A percentile compares a stretch with the other conserved stretches of the same genome.
phyloP scores from a whole-genome alignment of 2,329 filamentous ascomycete species.

The Podosphaera xanthii region DNA sequence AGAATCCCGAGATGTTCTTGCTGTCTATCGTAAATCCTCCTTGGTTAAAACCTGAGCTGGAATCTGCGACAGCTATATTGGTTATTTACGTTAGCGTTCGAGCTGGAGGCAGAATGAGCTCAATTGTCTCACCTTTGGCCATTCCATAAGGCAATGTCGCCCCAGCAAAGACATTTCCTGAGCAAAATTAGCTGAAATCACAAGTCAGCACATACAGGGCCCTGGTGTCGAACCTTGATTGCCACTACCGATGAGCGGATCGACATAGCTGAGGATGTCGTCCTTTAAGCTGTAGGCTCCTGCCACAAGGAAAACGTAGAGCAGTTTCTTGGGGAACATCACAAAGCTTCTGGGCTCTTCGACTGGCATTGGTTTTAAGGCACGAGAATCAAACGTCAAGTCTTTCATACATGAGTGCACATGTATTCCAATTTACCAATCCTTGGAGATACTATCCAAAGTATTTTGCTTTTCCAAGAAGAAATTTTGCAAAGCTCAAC shows the following conservation, averaged over 20 bases:
- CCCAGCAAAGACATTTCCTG: conserved; percentile 30
- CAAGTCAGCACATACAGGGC: not conserved
- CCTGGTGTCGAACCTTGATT: conserved; percentile 21
- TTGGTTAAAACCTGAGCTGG: conserved; percentile 26
- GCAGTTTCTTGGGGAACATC: not conserved
- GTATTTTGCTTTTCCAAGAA: too few species aligned
- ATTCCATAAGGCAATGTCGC: conserved; percentile 28
- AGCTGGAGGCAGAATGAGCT: too few species aligned
- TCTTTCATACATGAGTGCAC: too few species aligned
- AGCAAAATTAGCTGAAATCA: not conserved
- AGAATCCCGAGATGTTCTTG: conserved; percentile 17
- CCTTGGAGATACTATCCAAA: too few species aligned
- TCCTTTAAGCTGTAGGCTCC: not conserved
- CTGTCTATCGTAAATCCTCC: conserved; percentile 30
- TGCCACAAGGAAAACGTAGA: not conserved
- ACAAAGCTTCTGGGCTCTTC: too few species aligned
- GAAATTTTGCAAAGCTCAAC: too few species aligned
- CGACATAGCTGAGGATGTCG: conserved; percentile 20
- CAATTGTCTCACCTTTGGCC: not conserved
- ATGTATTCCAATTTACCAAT: too few species aligned
- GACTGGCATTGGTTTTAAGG: too few species aligned
- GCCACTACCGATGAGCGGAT: conserved; percentile 31
- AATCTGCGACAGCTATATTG: conserved; percentile 24
- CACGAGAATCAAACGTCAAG: too few species aligned
- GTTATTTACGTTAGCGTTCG: not conserved